Percentiles rank a stretch among this genome's conserved stretches.
phyloP scores from a whole-genome alignment of 1,284 basidiomycete species.

The Cryptococcus sp. region DNA sequence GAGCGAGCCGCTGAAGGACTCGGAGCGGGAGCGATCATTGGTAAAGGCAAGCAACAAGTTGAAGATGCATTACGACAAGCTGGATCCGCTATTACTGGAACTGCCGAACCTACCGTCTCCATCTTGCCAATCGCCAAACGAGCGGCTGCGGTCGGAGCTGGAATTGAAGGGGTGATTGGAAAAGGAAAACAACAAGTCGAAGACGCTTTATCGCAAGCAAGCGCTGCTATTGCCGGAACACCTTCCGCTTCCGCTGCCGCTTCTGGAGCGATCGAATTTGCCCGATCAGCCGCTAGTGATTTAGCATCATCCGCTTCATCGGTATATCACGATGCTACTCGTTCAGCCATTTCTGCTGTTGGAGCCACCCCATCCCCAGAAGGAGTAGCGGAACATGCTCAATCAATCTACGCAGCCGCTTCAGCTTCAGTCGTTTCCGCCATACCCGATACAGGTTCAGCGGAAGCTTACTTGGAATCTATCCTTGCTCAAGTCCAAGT shows the following conservation, averaged over 20 bases:
- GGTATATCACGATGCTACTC: conserved; percentile 15
- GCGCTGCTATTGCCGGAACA: conserved; percentile 9
- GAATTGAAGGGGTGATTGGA: conserved; percentile 24
- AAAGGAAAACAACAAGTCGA: conserved; percentile 40
- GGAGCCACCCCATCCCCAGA: conserved; percentile 12
- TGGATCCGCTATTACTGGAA: conserved; percentile 12
- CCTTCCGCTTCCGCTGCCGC: too few relatives aligned
- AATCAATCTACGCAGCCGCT: conserved; percentile 15
- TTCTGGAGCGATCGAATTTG: conserved; percentile 6
- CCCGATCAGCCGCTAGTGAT: conserved; percentile 1
- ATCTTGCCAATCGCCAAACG: conserved; percentile 24
- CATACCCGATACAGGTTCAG: conserved; percentile 14
- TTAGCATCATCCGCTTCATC: conserved; percentile 6
- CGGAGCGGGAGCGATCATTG: conserved; percentile 23
- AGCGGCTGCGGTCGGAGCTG: conserved; percentile 12
- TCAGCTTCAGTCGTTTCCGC: conserved; percentile 7
- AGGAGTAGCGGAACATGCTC: conserved; percentile 11
- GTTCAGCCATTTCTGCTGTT: conserved; percentile 11
- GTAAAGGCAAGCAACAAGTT: conserved; percentile 41
- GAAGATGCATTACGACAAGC: conserved; percentile 29
- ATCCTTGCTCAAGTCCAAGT: conserved; percentile 6
- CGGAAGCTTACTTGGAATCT: conserved; percentile 4
- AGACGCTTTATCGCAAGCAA: conserved; percentile 27
- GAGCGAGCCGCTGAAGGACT: conserved; percentile 10
- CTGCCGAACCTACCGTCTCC: conserved; percentile 15